These are phyloP conservation scores for Termitomyces eurrhizus DNA, from an alignment of 768 basidiomycete genomes.

Conservation along the genomic window DNA sequence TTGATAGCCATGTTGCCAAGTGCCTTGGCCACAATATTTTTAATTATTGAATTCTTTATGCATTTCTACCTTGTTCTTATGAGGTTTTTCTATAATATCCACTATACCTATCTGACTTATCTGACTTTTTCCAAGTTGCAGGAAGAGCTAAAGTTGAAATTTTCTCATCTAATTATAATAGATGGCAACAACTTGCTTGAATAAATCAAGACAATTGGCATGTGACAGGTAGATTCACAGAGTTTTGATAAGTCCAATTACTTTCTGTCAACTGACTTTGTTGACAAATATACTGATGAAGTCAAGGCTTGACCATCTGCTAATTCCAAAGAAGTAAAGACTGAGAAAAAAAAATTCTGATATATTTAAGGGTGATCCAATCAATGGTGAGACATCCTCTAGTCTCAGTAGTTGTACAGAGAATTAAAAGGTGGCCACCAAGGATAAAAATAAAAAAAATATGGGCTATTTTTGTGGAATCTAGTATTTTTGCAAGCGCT, in stretches of 20 bases:
- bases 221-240: slow-evolving; percentile 15
- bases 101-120: neutral
- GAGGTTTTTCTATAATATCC: slow-evolving; percentile 17
- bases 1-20: slow-evolving; percentile 14
- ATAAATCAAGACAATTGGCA: slow-evolving; percentile 16
- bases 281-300: slow-evolving; percentile 28
- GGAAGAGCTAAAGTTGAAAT: slow-evolving; percentile 24
- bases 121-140: slow-evolving; percentile 17
- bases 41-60: slow-evolving; percentile 29
- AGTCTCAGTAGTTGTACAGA: too few species aligned
- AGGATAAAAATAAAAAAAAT: too few species aligned
- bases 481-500: too few species aligned
- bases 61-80: slow-evolving; percentile 34
- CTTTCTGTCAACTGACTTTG: slow-evolving; percentile 19
- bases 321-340: slow-evolving; percentile 22
- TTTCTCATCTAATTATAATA: slow-evolving; percentile 14
- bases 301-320: slow-evolving; percentile 21
- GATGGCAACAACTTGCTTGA: slow-evolving; percentile 28
- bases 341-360: neutral
- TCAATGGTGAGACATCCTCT: too few species aligned
- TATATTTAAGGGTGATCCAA: too few species aligned
- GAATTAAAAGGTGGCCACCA: too few species aligned
- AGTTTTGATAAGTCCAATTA: slow-evolving; percentile 19
- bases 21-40: slow-evolving; percentile 23
- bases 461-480: too few species aligned